Base-by-base conservation (phyloP, 73 alveolate species). In the Breviolum minutum region DNA sequence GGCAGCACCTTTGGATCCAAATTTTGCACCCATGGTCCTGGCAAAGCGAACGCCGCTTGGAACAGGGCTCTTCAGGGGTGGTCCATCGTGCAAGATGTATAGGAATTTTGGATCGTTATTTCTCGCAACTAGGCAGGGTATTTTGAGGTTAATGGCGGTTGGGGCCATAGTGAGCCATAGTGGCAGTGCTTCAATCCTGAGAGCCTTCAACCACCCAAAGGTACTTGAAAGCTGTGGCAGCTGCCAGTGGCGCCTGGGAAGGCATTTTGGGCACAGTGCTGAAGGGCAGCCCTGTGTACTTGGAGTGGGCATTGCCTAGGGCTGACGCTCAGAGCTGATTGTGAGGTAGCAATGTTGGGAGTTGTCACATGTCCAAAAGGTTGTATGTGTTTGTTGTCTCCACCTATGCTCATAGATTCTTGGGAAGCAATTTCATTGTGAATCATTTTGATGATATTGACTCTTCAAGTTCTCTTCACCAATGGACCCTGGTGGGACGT, bases 301-400 rank as follows among this genome's bases (percentile, higher is more conserved):
- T 89, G 98, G 98, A 92, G 26, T 92, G 98, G 98, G 98, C 98
- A 10, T 89, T 92, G 89, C 98, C 98, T 24, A 27, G 98, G 10
- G 98, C 98, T 7, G 98, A 54, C 48, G n/a, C 92, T 61, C 20
- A 76, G 92, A 77, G 27, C 54, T 40, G 54, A 40, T 40, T 40
- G 54, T 20, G 81, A 30, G 32, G 30, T 20, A 71, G 81, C 30
- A 8, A 12, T 71, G 81, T n/a, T 11, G 10, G 81, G 12, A 30
- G 81, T 71, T 71, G 81, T 27, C 63, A 30, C 27, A 68, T 14
- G 24, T 68, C 77, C 17, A 68, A 6, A 68, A 14, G 24, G 77
- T 2, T 68, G 77, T 68, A 17, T 68, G 77, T 40, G 54, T 40
- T 40, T 40, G n/a, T 40, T 40, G 54, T 40, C 54, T 40, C 54